A percentile compares a stretch with the other conserved stretches of the same genome.
Evolutionary conservation across 768 basidiomycete genomes (phyloP).

Genomic region (Leccinum longicurvipes): DNA sequence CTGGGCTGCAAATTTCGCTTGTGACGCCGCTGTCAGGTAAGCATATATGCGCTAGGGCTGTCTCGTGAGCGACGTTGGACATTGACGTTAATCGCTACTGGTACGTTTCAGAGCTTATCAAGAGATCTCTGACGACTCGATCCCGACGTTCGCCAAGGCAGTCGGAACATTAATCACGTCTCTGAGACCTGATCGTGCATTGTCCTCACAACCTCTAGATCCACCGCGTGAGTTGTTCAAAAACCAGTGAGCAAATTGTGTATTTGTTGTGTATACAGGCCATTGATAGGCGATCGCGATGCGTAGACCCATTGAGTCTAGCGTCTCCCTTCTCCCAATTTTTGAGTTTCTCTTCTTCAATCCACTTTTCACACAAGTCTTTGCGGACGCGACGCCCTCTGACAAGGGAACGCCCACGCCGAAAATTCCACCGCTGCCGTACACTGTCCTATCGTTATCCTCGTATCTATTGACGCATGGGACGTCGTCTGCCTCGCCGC

Average conservation of each 20-base stretch:
- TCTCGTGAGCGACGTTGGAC: background rate
- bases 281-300: background rate
- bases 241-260: slow-evolving; percentile 41
- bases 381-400: slow-evolving; percentile 38
- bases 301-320: slow-evolving; percentile 59
- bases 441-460: slow-evolving; percentile 53
- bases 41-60: slow-evolving; percentile 12
- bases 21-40: slow-evolving; percentile 54
- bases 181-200: slow-evolving; percentile 52
- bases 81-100: background rate
- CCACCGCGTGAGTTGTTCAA: slow-evolving; percentile 54
- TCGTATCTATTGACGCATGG: slow-evolving; percentile 70
- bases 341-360: slow-evolving; percentile 61
- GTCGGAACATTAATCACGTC: slow-evolving; percentile 51
- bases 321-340: slow-evolving; percentile 54
- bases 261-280: background rate
- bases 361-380: slow-evolving; percentile 43
- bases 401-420: slow-evolving; percentile 20
- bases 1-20: too few species aligned
- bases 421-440: slow-evolving; percentile 37
- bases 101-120: slow-evolving; percentile 48
- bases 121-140: slow-evolving; percentile 49
- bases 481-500: slow-evolving; percentile 53
- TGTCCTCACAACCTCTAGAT: slow-evolving; percentile 44
- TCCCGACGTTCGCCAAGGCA: slow-evolving; percentile 47